A percentile compares a stretch with the other conserved stretches of the same genome.
phyloP scores from a whole-genome alignment of 768 basidiomycete genomes.

The Bullera alba region DNA sequence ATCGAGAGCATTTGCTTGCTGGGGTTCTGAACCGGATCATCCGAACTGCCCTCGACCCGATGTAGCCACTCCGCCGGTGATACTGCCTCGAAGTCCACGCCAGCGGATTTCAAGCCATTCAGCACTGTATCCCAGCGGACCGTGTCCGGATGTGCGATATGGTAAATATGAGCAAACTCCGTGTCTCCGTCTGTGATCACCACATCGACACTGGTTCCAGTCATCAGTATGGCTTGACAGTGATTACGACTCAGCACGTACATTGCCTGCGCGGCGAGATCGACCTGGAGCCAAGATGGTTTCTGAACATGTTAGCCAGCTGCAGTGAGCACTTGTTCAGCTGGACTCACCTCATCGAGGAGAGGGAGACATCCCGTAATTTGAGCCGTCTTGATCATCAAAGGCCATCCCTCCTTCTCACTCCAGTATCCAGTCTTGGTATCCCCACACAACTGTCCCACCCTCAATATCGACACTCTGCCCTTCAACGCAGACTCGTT shows the following conservation, averaged over 20 bases:
- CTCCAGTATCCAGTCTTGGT: constrained; percentile 40
- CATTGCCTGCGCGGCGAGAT: constrained; percentile 52
- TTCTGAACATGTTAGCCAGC: constrained; percentile 30
- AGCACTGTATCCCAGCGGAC: constrained; percentile 49
- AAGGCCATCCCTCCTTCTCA: constrained; percentile 45
- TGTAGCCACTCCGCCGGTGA: constrained; percentile 46
- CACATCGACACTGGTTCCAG: constrained; percentile 11
- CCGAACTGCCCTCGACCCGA: constrained; percentile 41
- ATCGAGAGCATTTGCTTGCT: constrained; percentile 46
- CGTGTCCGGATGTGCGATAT: constrained; percentile 47
- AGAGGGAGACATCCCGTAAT: constrained; percentile 33
- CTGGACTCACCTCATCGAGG: constrained; percentile 28
- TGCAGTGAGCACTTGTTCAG: not conserved
- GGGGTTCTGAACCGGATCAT: constrained; percentile 46
- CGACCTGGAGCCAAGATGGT: constrained; percentile 54
- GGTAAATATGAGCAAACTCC: constrained; percentile 39
- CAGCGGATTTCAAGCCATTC: constrained; percentile 44
- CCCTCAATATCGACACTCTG: constrained; percentile 25
- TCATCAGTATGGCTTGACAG: not conserved
- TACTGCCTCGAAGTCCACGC: constrained; percentile 49
- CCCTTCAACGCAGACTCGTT: constrained; percentile 2
- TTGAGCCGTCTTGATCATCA: constrained; percentile 37
- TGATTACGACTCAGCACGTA: constrained; percentile 18
- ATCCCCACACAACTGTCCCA: constrained; percentile 45
- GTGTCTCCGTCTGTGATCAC: constrained; percentile 47